These are phyloP conservation scores for Fusarium gaditjirri DNA, from an alignment of 2,329 filamentous ascomycete species.

Conservation along the genomic window DNA sequence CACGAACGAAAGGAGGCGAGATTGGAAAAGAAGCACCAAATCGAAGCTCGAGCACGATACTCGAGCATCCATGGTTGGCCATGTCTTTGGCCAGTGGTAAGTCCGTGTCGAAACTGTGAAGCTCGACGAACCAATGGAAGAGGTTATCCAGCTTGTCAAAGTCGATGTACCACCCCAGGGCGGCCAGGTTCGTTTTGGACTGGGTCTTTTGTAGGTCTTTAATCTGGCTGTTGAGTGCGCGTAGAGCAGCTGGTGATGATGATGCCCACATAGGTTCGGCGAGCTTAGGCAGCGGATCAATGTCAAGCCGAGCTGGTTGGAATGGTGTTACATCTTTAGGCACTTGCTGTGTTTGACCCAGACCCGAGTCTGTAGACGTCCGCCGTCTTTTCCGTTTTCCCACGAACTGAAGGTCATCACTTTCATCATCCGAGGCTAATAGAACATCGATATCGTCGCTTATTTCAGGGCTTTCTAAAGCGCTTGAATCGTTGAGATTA, in stretches of 20 bases:
- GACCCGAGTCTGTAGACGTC: conserved; percentile 34
- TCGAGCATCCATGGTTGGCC: conserved; percentile 67
- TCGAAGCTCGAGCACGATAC: conserved; percentile 82
- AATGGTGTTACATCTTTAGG: conserved; percentile 59
- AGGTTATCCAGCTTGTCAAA: conserved; percentile 73
- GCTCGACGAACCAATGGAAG: conserved; percentile 91
- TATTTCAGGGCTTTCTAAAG: background rate
- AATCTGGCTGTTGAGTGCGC: conserved; percentile 61
- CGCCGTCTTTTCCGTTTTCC: conserved; percentile 35
- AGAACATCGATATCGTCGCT: conserved; percentile 37
- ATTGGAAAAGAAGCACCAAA: conserved; percentile 82
- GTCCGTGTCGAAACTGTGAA: conserved; percentile 80
- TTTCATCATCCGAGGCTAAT: conserved; percentile 37
- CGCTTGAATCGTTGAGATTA: conserved; percentile 19
- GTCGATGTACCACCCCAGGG: conserved; percentile 88
- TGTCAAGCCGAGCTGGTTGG: conserved; percentile 72
- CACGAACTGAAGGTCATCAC: background rate
- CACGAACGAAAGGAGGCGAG: conserved; percentile 84
- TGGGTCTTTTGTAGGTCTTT: conserved; percentile 73
- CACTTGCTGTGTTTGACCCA: conserved; percentile 20
- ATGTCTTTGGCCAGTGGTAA: conserved; percentile 82
- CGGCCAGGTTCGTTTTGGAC: conserved; percentile 65
- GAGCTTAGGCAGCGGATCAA: conserved; percentile 71
- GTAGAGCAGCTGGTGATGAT: conserved; percentile 43
- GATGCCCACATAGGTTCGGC: conserved; percentile 47